Evolutionary conservation across 108 stramenopile genomes (phyloP).

Genomic region (Aurantiochytrium sp.): DNA sequence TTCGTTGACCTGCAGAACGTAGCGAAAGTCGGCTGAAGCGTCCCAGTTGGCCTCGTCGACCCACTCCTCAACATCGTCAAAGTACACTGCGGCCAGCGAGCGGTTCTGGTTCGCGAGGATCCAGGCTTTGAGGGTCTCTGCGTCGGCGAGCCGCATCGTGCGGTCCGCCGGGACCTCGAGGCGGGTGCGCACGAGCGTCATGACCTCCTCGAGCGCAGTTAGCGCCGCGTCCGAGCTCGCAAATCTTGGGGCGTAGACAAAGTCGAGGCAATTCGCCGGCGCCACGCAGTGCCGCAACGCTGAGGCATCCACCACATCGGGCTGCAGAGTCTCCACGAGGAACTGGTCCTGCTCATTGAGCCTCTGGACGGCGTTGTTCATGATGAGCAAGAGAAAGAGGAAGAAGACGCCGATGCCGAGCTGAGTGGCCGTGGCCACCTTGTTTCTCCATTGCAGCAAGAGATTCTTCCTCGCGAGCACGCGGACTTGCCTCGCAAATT

Average conservation of each 20-base stretch:
- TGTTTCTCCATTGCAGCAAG: not conserved
- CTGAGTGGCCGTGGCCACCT: not conserved
- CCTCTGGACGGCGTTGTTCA: not conserved
- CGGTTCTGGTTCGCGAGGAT: not conserved
- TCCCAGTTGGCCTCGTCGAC: not conserved
- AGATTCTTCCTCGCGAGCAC: not conserved
- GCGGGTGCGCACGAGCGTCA: not conserved
- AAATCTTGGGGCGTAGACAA: not conserved
- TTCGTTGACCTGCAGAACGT: not conserved
- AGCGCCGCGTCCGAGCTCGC: not conserved
- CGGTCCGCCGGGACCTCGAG: not conserved
- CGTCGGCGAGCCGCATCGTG: not conserved
- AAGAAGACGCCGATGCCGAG: conserved; percentile 10
- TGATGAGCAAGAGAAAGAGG: not conserved
- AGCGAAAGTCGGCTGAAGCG: not conserved
- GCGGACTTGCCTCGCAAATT: not conserved
- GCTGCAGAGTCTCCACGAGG: not conserved
- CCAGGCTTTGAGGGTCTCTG: not conserved
- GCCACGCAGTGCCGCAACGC: not conserved
- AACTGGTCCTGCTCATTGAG: not conserved
- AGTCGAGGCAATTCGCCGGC: not conserved
- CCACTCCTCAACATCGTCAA: not conserved
- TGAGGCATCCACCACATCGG: not conserved
- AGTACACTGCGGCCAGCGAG: not conserved
- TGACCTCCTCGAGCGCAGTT: not conserved